These are phyloP conservation scores for Myxozyma sirexii DNA, from an alignment of 805 yeast species.

Conservation along the genomic window DNA sequence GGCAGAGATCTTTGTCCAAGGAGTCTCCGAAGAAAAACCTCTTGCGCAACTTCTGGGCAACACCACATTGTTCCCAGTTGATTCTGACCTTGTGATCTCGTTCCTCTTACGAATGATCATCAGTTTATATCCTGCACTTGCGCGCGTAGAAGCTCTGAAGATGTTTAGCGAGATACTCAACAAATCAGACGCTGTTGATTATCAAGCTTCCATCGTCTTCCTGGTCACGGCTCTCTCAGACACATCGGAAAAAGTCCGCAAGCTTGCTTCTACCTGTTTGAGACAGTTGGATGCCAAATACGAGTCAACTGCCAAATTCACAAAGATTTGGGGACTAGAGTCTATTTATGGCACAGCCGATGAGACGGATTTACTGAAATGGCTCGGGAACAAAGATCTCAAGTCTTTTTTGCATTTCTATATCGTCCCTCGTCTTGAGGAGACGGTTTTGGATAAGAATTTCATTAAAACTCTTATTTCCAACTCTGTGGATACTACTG, in stretches of 20 bases:
- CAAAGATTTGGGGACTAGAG: slow-evolving; percentile 42
- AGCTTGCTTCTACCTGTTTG: slow-evolving; percentile 38
- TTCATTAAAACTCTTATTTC: slow-evolving; percentile 43
- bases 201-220: slow-evolving; percentile 43
- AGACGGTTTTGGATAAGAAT: slow-evolving; percentile 54
- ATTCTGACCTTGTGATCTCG: slow-evolving; percentile 19
- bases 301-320: slow-evolving; percentile 24
- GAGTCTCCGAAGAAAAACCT: slow-evolving; percentile 19
- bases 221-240: slow-evolving; percentile 43
- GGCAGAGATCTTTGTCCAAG: slow-evolving; percentile 24
- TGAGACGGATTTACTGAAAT: slow-evolving; percentile 53
- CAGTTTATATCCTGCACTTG: slow-evolving; percentile 42
- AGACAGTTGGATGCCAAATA: slow-evolving; percentile 35
- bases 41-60: slow-evolving; percentile 15
- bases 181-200: slow-evolving; percentile 38
- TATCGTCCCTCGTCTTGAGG: slow-evolving; percentile 46
- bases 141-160: slow-evolving; percentile 43
- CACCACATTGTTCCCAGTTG: slow-evolving; percentile 14
- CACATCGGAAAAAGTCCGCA: slow-evolving; percentile 41
- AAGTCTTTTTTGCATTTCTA: slow-evolving; percentile 46
- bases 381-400: slow-evolving; percentile 66
- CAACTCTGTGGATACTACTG: slow-evolving; percentile 36
- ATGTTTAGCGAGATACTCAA: slow-evolving; percentile 27
- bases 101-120: slow-evolving; percentile 45
- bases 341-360: slow-evolving; percentile 57